Evolutionary conservation across 2,329 filamentous ascomycete genomes (phyloP), one percentile per base, ranked within the genome.

Genomic region (Neopestalotiopsis clavispora): DNA sequence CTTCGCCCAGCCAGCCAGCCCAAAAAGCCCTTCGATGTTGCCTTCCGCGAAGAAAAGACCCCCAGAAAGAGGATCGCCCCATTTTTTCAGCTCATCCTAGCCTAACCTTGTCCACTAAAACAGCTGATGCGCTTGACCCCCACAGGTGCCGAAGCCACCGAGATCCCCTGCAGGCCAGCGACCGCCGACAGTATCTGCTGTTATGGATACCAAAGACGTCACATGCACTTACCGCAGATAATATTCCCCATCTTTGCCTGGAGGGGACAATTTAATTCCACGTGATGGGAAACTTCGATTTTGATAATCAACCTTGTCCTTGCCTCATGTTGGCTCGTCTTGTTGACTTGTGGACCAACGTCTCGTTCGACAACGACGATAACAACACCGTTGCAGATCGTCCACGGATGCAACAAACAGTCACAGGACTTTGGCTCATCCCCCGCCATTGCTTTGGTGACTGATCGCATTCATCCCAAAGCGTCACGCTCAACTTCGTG

Each of bases 1-100:
- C 14, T 9, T 20, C 45, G 45, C 45, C 45, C 45, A 52, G 45
- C 45, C 45, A 17, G 14, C 45, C 45, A 52, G 45, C 45, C 45
- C 45, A 52, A 52, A 17, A 17, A 52, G 45, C 34, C 34, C 34
- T 38, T 38, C 10, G 23, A 28, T 28, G 23, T 28, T 28, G 3
- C 23, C 23, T 28, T 28, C 23, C 23, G 3, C 23, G 34, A 38
- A 38, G 34, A 38, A 10, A 38, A 38, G 34, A n/a, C 45, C 45
- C 45, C 45, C 45, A 52, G 45, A 52, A 52, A 52, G 45, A 52
- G 45, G 45, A 52, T 52, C 45, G 45, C 45, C 45, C 45, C 45
- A 52, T 52, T 52, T 52, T 38, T 52, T 52, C 45, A 52, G 45
- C 45, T 52, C 45, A 52, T 6, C 45, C 20, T 52, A 52, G 45